Evolutionary conservation across 139 green algal species (phyloP).

Genomic region (Chlamydomonas sp.): DNA sequence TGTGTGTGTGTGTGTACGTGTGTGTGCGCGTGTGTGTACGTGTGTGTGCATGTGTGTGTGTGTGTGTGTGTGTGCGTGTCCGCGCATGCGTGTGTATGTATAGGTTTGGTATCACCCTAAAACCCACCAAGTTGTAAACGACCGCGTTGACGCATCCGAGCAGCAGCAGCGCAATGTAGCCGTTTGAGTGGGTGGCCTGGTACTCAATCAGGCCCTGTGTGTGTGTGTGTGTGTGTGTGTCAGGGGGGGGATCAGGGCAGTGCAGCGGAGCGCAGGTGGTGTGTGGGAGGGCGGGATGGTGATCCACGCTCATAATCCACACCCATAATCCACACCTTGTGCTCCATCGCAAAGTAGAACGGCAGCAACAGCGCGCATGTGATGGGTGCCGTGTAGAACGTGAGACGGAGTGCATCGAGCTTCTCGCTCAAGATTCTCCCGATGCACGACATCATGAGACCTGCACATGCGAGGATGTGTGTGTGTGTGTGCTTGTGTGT

Average conservation of each 20-base stretch:
- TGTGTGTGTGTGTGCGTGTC: too few relatives aligned
- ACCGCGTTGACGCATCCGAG: slow-evolving; percentile 35
- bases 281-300: too few relatives aligned
- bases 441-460: slow-evolving; percentile 37
- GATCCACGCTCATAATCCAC: not conserved
- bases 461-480: slow-evolving; percentile 3
- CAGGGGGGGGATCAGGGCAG: too few relatives aligned
- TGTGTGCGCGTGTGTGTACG: too few relatives aligned
- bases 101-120: too few relatives aligned
- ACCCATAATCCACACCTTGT: too few relatives aligned
- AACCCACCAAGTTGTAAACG: slow-evolving; percentile 35
- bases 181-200: not conserved
- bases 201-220: not conserved
- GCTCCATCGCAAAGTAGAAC: slow-evolving; percentile 44
- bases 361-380: slow-evolving; percentile 42
- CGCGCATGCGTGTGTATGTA: too few relatives aligned
- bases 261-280: too few relatives aligned
- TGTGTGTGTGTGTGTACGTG: too few relatives aligned
- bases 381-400: slow-evolving; percentile 73
- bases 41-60: too few relatives aligned
- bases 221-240: not conserved
- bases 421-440: slow-evolving; percentile 52
- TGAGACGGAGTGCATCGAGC: slow-evolving; percentile 63
- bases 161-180: slow-evolving; percentile 15
- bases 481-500: not conserved